Conservation (phyloP, 768 basidiomycete species). For the Collybiopsis luxurians region DNA sequence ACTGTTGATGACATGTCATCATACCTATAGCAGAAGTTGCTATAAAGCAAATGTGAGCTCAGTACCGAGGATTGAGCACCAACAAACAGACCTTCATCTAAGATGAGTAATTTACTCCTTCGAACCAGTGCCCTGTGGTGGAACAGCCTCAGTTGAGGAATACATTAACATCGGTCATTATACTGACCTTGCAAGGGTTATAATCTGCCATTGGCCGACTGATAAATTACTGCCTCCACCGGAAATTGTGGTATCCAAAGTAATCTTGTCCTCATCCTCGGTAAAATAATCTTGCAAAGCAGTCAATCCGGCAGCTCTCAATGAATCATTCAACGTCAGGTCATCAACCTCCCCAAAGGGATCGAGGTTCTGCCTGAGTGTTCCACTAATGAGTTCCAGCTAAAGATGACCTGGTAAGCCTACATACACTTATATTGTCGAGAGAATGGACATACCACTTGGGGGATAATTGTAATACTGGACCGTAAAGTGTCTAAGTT, state of each 20-base stretch:
- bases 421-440: neutral
- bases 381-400: slow-evolving; percentile 54
- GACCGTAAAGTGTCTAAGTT: slow-evolving; percentile 43
- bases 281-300: slow-evolving; percentile 26
- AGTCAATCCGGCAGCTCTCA: slow-evolving; percentile 44
- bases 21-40: too few relatives aligned
- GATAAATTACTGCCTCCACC: slow-evolving; percentile 68
- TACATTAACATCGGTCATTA: too few relatives aligned
- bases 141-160: too few relatives aligned
- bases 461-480: slow-evolving; percentile 44
- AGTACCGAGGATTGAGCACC: too few relatives aligned
- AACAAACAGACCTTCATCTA: too few relatives aligned
- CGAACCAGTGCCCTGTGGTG: too few relatives aligned
- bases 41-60: too few relatives aligned
- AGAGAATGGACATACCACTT: slow-evolving; percentile 23
- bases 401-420: slow-evolving; percentile 10
- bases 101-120: too few relatives aligned
- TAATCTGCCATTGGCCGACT: slow-evolving; percentile 66
- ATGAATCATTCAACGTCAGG: slow-evolving; percentile 40
- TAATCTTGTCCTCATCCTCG: slow-evolving; percentile 30
- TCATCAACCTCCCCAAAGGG: slow-evolving; percentile 58
- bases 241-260: slow-evolving; percentile 56
- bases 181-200: slow-evolving; percentile 59
- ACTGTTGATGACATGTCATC: too few relatives aligned
- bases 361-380: slow-evolving; percentile 54